phyloP scores from a whole-genome alignment of 495 filamentous ascomycete genomes.

The Geoglossum glabrum region DNA sequence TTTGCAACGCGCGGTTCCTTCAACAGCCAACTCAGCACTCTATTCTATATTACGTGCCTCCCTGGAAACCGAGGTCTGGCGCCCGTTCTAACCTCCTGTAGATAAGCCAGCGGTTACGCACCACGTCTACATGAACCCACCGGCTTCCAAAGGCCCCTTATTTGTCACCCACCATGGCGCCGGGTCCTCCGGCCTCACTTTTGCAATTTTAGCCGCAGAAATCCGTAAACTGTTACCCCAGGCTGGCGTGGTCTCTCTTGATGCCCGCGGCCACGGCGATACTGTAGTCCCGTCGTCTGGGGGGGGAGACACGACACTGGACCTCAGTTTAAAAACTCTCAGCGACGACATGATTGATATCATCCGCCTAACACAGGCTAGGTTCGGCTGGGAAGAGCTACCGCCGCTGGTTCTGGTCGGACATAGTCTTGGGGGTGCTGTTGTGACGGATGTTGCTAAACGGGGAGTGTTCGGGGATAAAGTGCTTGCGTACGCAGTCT shows the following conservation, averaged over 20 bases:
- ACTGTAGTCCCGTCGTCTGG: conserved; percentile 28
- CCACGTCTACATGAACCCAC: conserved; percentile 67
- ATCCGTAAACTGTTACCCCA: conserved; percentile 58
- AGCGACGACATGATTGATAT: conserved; percentile 52
- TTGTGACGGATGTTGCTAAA: conserved; percentile 68
- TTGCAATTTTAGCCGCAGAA: conserved; percentile 57
- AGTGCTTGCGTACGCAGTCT: conserved; percentile 68
- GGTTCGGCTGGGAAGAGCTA: conserved; percentile 48
- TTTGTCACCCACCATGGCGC: conserved; percentile 84
- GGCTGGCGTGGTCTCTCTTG: conserved; percentile 65
- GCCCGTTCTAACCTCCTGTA: neutral
- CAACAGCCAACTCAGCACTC: neutral
- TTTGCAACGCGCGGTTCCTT: neutral
- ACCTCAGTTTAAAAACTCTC: conserved; percentile 49
- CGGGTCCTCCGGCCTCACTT: conserved; percentile 74
- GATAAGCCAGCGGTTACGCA: conserved; percentile 29
- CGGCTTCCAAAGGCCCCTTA: conserved; percentile 40
- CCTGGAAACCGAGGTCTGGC: neutral
- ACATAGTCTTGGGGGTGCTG: conserved; percentile 91
- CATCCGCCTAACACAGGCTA: conserved; percentile 37
- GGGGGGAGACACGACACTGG: conserved; percentile 16
- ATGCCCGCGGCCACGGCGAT: conserved; percentile 73
- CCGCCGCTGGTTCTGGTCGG: conserved; percentile 71
- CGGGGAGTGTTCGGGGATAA: conserved; percentile 39
- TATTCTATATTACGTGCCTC: too few relatives aligned